phyloP scores from a whole-genome alignment of 495 filamentous ascomycete species.

The Sporormia fimetaria region DNA sequence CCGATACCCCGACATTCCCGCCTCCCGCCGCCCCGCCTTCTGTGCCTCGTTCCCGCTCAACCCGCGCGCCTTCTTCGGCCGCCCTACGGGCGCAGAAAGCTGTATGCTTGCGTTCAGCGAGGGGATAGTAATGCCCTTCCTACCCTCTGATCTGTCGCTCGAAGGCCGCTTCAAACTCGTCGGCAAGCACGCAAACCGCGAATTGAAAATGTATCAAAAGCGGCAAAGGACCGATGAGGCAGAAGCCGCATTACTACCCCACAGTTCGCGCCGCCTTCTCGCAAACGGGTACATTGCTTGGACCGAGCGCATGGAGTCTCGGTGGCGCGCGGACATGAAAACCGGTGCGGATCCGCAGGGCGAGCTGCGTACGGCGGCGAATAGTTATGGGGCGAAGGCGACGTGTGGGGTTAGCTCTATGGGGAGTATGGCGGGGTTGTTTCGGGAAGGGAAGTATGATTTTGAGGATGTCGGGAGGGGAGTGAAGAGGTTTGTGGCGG shows the following conservation, averaged over 20 bases:
- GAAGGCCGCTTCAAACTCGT: conserved; percentile 27
- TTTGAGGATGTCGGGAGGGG: conserved; percentile 1
- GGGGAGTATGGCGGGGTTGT: conserved; percentile 22
- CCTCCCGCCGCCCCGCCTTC: conserved; percentile 26
- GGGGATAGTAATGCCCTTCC: conserved; percentile 30
- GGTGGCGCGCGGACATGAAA: conserved; percentile 18
- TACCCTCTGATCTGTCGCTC: conserved; percentile 25
- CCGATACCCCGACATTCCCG: conserved; percentile 19
- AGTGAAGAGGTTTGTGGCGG: conserved; percentile 21
- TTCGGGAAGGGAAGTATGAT: conserved; percentile 13
- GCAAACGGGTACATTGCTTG: conserved; percentile 29
- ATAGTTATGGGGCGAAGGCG: conserved; percentile 17
- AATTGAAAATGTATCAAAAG: conserved; percentile 32
- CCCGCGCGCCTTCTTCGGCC: conserved; percentile 30
- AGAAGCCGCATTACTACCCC: conserved; percentile 15
- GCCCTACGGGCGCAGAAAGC: conserved; percentile 25
- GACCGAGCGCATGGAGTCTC: conserved; percentile 25
- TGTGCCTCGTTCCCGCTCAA: conserved; percentile 33
- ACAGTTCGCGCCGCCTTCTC: conserved; percentile 25
- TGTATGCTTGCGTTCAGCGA: conserved; percentile 33
- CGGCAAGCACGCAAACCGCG: conserved; percentile 27
- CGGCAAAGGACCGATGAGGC: conserved; percentile 9
- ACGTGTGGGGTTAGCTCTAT: conserved; percentile 33
- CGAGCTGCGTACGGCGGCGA: conserved; percentile 22
- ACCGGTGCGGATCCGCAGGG: conserved; percentile 30